Base-by-base conservation (phyloP, 2,329 filamentous ascomycete genomes). In the Lachnellula suecica region DNA sequence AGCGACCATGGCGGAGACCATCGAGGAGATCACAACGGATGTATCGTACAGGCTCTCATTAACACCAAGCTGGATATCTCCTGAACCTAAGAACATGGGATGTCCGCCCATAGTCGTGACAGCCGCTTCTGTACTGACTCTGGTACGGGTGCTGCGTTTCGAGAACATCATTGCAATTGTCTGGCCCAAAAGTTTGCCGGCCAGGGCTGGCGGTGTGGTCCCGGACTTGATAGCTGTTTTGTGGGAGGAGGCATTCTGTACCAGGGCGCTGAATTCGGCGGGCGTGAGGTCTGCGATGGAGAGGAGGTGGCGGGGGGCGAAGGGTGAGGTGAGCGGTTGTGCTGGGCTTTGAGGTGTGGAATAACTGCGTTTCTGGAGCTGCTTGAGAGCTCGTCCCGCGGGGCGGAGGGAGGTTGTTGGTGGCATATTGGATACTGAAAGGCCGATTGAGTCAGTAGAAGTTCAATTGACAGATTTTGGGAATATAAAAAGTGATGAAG, bases 11-110 rank as follows among this genome's bases (percentile, higher is more conserved):
- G 85, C 88, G 4, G 87, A 88, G 6, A 87, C 88, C 89, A 94
- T 94, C 52, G 89, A 95, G n/a, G 91, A 96, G 61, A 99, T 91
- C 57, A 99, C 91, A 37, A 88, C 80, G 0, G 90, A 87, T 4
- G 92, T 97, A 71, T 99, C 94, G 68, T 90, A 88, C n/a, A 97
- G 79, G 4, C 89, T 92, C 73, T 99, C 94, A 65, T 99, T 99
- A 70, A 89, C 94, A 47, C 94, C 94, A 19, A 99, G 79, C 71
- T 99, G 94, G 57, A 99, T 99, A 68, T 99, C 94, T 50, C 95
- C 87, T 68, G 92, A 94, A 65, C 92, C 91, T 53, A 99, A 73
- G 69, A 99, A 99, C 92, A 99, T 97, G 20, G 94, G 87, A 64
- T 96, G 88, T 0, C 93, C 94, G 34, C 92, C 91, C 77, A 99